Conservation (phyloP, 805 yeast species). For the Yamadazyma takamatsuzukensis region DNA sequence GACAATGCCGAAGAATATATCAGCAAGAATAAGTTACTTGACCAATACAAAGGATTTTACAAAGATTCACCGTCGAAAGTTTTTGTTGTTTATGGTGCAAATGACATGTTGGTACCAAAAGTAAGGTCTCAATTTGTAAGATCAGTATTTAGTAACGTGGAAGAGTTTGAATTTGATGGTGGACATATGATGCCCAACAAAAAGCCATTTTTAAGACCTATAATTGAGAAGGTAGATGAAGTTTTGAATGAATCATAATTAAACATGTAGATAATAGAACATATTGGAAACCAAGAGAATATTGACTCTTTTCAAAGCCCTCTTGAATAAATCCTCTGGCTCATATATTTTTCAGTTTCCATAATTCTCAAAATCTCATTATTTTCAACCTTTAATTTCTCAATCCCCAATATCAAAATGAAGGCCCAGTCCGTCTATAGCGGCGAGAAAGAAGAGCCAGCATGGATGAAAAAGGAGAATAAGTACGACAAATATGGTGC, state of each 20-base stretch:
- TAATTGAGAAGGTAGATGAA: constrained; percentile 14
- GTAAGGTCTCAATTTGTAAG: constrained; percentile 25
- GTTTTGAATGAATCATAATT: too few species aligned
- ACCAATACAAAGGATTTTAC: constrained; percentile 18
- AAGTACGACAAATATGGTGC: constrained; percentile 41
- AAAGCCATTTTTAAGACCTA: constrained; percentile 15
- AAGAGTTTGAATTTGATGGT: constrained; percentile 28
- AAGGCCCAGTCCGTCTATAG: constrained; percentile 12
- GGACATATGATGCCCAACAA: constrained; percentile 35
- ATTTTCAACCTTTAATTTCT: too few species aligned
- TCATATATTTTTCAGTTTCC: too few species aligned
- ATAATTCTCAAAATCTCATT: too few species aligned
- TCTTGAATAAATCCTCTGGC: too few species aligned
- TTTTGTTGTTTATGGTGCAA: constrained; percentile 26
- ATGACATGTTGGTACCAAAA: constrained; percentile 32
- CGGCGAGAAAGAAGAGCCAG: constrained; percentile 26
- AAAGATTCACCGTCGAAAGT: constrained; percentile 19
- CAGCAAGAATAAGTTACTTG: constrained; percentile 15
- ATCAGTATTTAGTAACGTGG: constrained; percentile 15
- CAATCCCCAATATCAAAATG: too few species aligned
- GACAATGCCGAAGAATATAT: constrained; percentile 21
- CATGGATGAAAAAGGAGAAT: constrained; percentile 34
- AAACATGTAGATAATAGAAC: constrained; percentile 1
- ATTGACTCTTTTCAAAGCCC: too few species aligned
- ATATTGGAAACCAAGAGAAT: neutral